Base-by-base conservation (phyloP, 2,329 filamentous ascomycete genomes). In the Daldinia sp. region DNA sequence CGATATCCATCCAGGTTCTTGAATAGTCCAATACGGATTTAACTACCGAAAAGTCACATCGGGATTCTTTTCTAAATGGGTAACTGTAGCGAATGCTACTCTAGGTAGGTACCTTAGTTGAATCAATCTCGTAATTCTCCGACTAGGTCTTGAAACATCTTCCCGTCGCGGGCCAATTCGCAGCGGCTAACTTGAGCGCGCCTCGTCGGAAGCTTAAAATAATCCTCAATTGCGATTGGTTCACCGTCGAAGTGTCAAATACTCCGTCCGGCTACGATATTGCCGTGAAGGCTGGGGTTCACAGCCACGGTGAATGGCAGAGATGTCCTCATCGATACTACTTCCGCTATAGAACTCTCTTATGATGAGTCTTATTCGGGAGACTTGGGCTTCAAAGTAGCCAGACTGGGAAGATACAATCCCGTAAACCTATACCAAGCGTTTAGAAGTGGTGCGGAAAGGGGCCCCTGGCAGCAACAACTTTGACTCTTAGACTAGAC, bases 141-240 rank as follows among this genome's bases (percentile, higher is more conserved):
- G 55, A 66, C 60, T 51, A 26, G 56, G 53, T 23, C 48, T 57
- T 37, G 69, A 69, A 71, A 71, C 69, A 56, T 58, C 39, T 51
- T 61, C 48, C 60, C n/a, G 54, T 6, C 20, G 20, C 59, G 48
- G 33, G 13, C 53, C 57, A 69, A 64, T 59, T 59, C 41, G 46
- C 37, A 2, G 15, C 35, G 42, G 28, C 30, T 6, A 51, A 62
- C 33, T 54, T 15, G 61, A 56, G 39, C 65, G 18, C 44, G 48
- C 57, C 44, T n/a, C 37, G 53, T 60, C 63, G 13, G 60, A 58
- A 63, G 60, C 55, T 63, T 59, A 65, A 54, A 20, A 28, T 4
- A 60, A 61, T 61, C 7, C 60, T 67, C 1, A 51, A 60, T 57
- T 72, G 68, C 70, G 70, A 72, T 72, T 72, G 70, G 70, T 51